phyloP scores from a whole-genome alignment of 1,139 yeast species.

The Suhomyces wounanorum region DNA sequence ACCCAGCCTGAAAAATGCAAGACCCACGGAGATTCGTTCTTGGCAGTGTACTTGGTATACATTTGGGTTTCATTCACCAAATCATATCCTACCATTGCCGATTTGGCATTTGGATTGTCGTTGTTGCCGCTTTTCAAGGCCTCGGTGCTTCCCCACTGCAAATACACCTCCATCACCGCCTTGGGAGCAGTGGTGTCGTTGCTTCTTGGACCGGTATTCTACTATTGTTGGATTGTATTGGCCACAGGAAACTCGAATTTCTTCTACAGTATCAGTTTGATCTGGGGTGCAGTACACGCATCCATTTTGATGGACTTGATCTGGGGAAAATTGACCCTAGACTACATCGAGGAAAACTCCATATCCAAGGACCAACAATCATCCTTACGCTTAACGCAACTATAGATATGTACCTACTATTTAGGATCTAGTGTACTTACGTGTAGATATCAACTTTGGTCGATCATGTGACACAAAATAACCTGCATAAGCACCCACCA shows the following conservation, averaged over 20 bases:
- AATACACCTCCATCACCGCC: slow-evolving; percentile 35
- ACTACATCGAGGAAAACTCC: slow-evolving; percentile 56
- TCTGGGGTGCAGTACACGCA: slow-evolving; percentile 73
- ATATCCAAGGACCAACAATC: slow-evolving; percentile 21
- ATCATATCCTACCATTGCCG: slow-evolving; percentile 88
- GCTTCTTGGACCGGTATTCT: slow-evolving; percentile 79
- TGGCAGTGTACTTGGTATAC: slow-evolving; percentile 62
- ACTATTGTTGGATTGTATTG: slow-evolving; percentile 90
- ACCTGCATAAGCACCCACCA: slow-evolving; percentile 6
- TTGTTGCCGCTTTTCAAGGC: slow-evolving; percentile 58
- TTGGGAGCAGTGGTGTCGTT: slow-evolving; percentile 42
- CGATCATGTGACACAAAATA: neutral
- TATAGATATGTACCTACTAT: slow-evolving; percentile 19
- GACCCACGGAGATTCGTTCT: slow-evolving; percentile 53
- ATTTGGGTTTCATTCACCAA: slow-evolving; percentile 76
- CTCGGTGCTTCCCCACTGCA: slow-evolving; percentile 39
- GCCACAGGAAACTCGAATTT: slow-evolving; percentile 97
- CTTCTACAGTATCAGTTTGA: slow-evolving; percentile 89
- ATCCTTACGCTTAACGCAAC: slow-evolving; percentile 43
- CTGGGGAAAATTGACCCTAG: slow-evolving; percentile 78
- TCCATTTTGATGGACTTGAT: slow-evolving; percentile 71
- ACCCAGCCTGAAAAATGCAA: slow-evolving; percentile 8
- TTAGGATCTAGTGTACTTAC: neutral
- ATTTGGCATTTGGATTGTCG: slow-evolving; percentile 68
- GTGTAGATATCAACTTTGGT: neutral